Percentiles rank a stretch among this genome's conserved stretches.
Conservation (phyloP, 257 asterid genomes). For the Dorcoceras hygrometricum region DNA sequence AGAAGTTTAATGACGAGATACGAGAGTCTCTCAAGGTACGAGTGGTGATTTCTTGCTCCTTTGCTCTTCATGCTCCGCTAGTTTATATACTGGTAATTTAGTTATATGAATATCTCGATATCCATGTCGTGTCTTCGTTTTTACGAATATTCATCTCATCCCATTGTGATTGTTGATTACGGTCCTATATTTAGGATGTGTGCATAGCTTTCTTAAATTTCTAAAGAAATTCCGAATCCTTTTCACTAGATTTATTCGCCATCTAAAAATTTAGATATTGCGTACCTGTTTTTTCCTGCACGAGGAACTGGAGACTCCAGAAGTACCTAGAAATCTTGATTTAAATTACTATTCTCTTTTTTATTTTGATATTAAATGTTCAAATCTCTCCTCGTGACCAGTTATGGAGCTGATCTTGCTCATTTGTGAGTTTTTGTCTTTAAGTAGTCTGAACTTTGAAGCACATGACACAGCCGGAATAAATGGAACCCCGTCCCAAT, state of each 20-base stretch:
- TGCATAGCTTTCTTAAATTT: background rate
- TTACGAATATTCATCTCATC: too few relatives aligned
- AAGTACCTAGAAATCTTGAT: slow-evolving; percentile 1
- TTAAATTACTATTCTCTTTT: background rate
- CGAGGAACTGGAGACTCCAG: background rate
- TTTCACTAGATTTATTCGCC: background rate
- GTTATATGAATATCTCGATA: background rate
- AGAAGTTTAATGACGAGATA: slow-evolving; percentile 86
- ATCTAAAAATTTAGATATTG: background rate
- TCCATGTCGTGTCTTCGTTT: too few relatives aligned
- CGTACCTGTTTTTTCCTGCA: background rate
- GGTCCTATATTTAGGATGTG: too few relatives aligned
- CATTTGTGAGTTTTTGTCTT: background rate
- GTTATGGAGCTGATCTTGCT: background rate
- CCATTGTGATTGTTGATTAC: too few relatives aligned
- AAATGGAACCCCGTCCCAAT: background rate
- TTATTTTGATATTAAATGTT: background rate
- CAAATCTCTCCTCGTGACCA: background rate
- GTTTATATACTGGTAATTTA: slow-evolving; percentile 1
- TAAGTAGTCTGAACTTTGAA: background rate
- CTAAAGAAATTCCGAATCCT: background rate
- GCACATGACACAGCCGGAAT: background rate
- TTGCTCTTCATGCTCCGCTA: background rate
- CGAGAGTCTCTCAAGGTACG: slow-evolving; percentile 93
- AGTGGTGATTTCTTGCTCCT: slow-evolving; percentile 19